phyloP scores from a whole-genome alignment of 73 alveolate genomes.

The Diophrys appendiculata region DNA sequence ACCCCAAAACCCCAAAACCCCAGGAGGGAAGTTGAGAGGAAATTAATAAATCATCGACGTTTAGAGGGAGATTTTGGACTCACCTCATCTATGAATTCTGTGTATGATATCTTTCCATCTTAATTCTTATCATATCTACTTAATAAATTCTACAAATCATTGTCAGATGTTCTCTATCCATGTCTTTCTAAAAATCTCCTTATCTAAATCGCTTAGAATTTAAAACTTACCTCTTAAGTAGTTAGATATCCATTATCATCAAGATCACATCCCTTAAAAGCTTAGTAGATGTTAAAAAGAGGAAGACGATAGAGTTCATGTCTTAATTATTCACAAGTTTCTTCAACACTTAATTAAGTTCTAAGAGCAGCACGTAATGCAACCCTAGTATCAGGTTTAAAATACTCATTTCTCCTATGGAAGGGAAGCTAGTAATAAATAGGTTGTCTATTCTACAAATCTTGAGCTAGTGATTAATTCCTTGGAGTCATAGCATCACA shows the following conservation, averaged over 20 bases:
- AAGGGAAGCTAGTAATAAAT: not conserved
- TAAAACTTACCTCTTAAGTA: conserved; percentile 23
- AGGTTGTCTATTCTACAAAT: not conserved
- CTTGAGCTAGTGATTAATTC: conserved; percentile 6
- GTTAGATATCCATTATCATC: conserved; percentile 49
- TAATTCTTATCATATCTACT: conserved; percentile 46
- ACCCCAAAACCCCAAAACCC: too few species aligned
- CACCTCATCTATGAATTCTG: conserved; percentile 56
- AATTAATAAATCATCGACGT: not conserved
- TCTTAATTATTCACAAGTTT: not conserved
- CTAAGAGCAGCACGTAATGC: not conserved
- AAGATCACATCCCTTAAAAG: conserved; percentile 39
- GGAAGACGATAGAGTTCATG: conserved; percentile 13
- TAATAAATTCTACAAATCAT: conserved; percentile 28
- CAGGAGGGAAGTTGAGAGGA: too few species aligned
- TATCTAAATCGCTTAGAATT: not conserved
- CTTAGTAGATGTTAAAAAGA: conserved; percentile 35
- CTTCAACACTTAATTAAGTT: not conserved
- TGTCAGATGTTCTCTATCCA: conserved; percentile 30
- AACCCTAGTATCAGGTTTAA: not conserved
- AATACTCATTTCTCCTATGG: not conserved
- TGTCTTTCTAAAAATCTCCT: conserved; percentile 27
- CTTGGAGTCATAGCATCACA: conserved; percentile 63
- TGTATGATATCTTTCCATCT: conserved; percentile 49
- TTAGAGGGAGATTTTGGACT: conserved; percentile 39